Evolutionary conservation across 805 yeast species (phyloP).

Genomic region (Myxozyma mucilagina): DNA sequence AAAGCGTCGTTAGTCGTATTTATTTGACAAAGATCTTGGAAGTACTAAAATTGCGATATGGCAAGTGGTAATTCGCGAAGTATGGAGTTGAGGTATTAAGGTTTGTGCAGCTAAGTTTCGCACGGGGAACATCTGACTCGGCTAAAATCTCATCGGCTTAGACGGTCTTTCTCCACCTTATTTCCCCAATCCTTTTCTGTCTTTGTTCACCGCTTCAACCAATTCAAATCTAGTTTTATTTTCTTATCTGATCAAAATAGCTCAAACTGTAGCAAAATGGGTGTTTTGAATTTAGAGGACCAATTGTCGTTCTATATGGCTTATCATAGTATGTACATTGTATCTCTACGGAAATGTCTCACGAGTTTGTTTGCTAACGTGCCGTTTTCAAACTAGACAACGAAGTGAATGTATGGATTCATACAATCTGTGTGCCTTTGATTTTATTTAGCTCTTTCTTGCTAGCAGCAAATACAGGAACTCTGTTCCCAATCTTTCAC

Average conservation of each 20-base stretch:
- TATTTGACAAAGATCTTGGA: too few species aligned
- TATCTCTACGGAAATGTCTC: neutral
- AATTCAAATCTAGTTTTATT: neutral
- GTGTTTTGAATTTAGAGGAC: slow-evolving; percentile 43
- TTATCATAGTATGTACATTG: slow-evolving; percentile 44
- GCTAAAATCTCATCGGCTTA: too few species aligned
- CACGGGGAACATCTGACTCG: too few species aligned
- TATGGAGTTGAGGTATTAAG: too few species aligned
- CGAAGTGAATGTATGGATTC: slow-evolving; percentile 68
- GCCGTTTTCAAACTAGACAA: slow-evolving; percentile 38
- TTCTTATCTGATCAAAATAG: neutral
- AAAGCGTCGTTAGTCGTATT: neutral
- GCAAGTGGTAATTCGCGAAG: too few species aligned
- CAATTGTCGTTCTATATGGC: slow-evolving; percentile 61
- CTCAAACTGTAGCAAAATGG: slow-evolving; percentile 21
- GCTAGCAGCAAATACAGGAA: slow-evolving; percentile 38
- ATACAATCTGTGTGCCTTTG: slow-evolving; percentile 74
- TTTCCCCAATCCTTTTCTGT: neutral
- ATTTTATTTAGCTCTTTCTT: slow-evolving; percentile 61
- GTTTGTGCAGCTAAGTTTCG: too few species aligned
- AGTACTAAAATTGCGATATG: too few species aligned
- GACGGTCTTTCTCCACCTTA: too few species aligned
- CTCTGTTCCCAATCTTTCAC: slow-evolving; percentile 1
- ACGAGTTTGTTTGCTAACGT: neutral
- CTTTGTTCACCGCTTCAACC: neutral